Evolutionary conservation across 1,284 basidiomycete genomes (phyloP), one percentile per base, ranked within the genome.

Genomic region (Ustilago lituana): DNA sequence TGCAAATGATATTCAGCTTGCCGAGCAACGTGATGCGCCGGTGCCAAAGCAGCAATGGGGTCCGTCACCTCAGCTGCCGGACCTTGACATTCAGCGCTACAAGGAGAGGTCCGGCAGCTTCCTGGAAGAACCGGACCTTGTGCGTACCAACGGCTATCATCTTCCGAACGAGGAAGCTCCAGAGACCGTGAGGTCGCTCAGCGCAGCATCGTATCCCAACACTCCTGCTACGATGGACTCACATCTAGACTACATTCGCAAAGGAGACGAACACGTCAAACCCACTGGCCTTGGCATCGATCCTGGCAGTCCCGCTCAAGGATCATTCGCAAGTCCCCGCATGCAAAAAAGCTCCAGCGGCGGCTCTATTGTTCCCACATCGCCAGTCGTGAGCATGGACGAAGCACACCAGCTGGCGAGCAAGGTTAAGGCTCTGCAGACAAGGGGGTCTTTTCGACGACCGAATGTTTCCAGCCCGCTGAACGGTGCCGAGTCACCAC

Each of bases 61-160:
- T 2, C 74, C 70, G 1, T 66, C 58, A 9, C 75, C 75, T 12
- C 59, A 62, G 41, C 50, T 77, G 23, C 75, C 66, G 15, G 61
- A 61, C 17, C 58, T 75, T n/a, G 59, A 55, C 32, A 54, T 64
- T 12, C 52, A 57, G 23, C 56, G 47, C 22, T 61, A 59, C 50
- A 58, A 53, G 46, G 53, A 64, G 45, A 56, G 70, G 23, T 58
- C 53, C 1, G 67, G 65, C 22, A 76, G 73, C 56, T 76, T 74
- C 46, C 41, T 76, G 41, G 73, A 69, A 22, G 74, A 76, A 19
- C 49, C 43, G 2, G 69, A 72, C 22, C 40, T 57, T 15, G 56
- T 58, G 1, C 39, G 55, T 8, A 11, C 37, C 3, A 8, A 36
- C 12, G 38, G 14, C 4, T 39, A 39, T 22, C 31, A 43, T 6